Base-by-base conservation (phyloP, 1,139 yeast genomes). In the Geotrichum cucujoidarum region DNA sequence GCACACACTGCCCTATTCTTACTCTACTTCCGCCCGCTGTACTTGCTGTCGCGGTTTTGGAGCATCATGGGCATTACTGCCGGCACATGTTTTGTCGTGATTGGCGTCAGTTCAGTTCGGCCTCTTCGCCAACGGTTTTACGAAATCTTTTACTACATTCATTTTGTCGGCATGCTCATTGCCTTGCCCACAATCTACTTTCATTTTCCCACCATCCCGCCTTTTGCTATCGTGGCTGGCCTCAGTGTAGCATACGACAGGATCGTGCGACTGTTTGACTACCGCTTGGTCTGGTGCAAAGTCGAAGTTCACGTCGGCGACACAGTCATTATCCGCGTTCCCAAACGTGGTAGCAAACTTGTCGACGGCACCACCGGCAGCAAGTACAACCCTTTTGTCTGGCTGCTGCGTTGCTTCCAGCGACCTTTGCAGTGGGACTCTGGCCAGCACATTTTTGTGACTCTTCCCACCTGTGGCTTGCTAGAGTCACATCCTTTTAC, bases 371-470 rank as follows among this genome's bases (percentile, higher is more conserved):
- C 7, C 24, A 29, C 13, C n/a, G 10, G 27, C 3, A 16, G 16
- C 29, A 20, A 33, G 27, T 22, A 17, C 22, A 34, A 39, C 14
- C 43, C 41, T 11, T 18, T 35, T 14, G 41, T 20, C 21, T 11
- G 20, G 14, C 33, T 31, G 30, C 20, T 16, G 17, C 21, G 10
- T 7, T 40, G 25, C 21, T 25, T 40, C 6, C 27, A 24, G 11
- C 44, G 57, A n/a, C 48, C 55, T 6, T 50, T 57, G 25, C 33
- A 47, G 2, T 61, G 64, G 61, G 40, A 45, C 21, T 47, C 60
- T 2, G 65, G 65, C 11, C 63, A 60, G 45, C 64, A 61, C 43
- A 43, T 59, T 8, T 60, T 57, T 39, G 34, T 60, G 14, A 57
- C 62, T 4, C 52, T 60, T 3, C 40, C 56, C 13, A 56, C 57